These are phyloP conservation scores for Fusarium subtropicale DNA, from an alignment of 2,329 filamentous ascomycete genomes.

Conservation along the genomic window DNA sequence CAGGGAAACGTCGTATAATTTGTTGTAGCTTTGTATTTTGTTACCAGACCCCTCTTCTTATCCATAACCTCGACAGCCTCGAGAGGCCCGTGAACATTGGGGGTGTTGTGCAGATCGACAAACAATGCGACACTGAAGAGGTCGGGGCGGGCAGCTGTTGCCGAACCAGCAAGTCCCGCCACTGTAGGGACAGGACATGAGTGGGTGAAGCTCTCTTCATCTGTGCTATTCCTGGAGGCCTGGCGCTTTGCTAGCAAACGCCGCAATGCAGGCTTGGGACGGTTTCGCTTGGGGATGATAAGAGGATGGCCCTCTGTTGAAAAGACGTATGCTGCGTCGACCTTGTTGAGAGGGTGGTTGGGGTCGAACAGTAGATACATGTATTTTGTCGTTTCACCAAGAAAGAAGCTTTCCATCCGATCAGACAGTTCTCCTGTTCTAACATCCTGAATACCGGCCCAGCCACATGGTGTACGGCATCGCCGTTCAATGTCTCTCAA, in stretches of 20 bases:
- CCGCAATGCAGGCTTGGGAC: constrained; percentile 16
- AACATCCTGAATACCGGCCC: constrained; percentile 89
- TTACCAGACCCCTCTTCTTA: constrained; percentile 57
- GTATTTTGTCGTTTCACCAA: constrained; percentile 97
- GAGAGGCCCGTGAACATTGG: constrained; percentile 67
- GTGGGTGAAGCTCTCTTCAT: constrained; percentile 62
- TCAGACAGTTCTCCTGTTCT: constrained; percentile 87
- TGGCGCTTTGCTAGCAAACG: constrained; percentile 23
- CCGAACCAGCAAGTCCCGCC: constrained; percentile 76
- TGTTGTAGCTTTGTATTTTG: constrained; percentile 64
- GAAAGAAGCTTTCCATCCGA: constrained; percentile 98
- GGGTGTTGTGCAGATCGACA: constrained; percentile 82
- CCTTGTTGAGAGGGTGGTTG: constrained; percentile 84
- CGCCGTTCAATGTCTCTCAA: constrained; percentile 86
- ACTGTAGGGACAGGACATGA: constrained; percentile 74
- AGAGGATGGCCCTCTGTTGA: constrained; percentile 96
- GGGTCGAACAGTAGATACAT: constrained; percentile 91
- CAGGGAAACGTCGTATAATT: constrained; percentile 93
- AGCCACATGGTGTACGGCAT: constrained; percentile 92
- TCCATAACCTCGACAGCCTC: constrained; percentile 58
- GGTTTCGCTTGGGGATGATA: constrained; percentile 72
- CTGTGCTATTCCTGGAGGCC: constrained; percentile 51
- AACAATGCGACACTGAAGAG: constrained; percentile 91
- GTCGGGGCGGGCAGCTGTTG: constrained; percentile 81
- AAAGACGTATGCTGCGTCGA: constrained; percentile 91